phyloP scores from a whole-genome alignment of 768 basidiomycete genomes.

The Calocera viscosa region DNA sequence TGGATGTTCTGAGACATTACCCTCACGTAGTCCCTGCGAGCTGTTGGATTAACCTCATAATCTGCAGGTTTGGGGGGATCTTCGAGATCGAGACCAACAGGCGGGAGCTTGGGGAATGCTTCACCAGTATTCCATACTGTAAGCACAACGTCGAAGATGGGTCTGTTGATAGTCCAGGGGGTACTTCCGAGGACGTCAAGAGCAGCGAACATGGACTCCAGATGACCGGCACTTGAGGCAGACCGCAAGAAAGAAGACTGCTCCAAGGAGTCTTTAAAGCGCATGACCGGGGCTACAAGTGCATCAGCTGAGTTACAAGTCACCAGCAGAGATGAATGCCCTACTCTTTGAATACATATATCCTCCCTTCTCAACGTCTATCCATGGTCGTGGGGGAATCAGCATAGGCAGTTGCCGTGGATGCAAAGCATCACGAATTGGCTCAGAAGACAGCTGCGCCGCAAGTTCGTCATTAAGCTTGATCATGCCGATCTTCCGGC shows the following conservation, averaged over 20 bases:
- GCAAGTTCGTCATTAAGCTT: conserved; percentile 70
- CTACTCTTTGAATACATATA: conserved; percentile 69
- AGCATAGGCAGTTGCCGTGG: conserved; percentile 96
- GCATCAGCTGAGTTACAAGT: not conserved
- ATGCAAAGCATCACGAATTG: conserved; percentile 57
- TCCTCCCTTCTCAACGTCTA: conserved; percentile 60
- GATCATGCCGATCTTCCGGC: conserved; percentile 85
- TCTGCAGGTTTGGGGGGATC: conserved; percentile 49
- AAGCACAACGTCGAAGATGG: conserved; percentile 60
- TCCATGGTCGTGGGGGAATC: conserved; percentile 79
- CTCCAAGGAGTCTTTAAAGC: conserved; percentile 81
- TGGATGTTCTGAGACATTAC: conserved; percentile 45
- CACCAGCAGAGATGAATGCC: conserved; percentile 20
- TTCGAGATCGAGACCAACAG: conserved; percentile 47
- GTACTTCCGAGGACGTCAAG: conserved; percentile 83
- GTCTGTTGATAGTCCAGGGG: conserved; percentile 77
- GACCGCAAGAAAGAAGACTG: conserved; percentile 65
- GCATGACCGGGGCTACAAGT: conserved; percentile 58
- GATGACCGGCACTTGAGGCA: conserved; percentile 58
- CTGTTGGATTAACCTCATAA: conserved; percentile 41
- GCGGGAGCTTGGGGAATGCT: conserved; percentile 72
- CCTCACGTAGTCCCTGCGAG: conserved; percentile 42
- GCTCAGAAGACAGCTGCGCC: conserved; percentile 64
- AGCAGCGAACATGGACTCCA: conserved; percentile 77
- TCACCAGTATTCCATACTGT: conserved; percentile 80